A percentile compares a stretch with the other conserved stretches of the same genome.
Conservation (phyloP, 169 alveolate genomes). For the Cryptosporidium felis region DNA sequence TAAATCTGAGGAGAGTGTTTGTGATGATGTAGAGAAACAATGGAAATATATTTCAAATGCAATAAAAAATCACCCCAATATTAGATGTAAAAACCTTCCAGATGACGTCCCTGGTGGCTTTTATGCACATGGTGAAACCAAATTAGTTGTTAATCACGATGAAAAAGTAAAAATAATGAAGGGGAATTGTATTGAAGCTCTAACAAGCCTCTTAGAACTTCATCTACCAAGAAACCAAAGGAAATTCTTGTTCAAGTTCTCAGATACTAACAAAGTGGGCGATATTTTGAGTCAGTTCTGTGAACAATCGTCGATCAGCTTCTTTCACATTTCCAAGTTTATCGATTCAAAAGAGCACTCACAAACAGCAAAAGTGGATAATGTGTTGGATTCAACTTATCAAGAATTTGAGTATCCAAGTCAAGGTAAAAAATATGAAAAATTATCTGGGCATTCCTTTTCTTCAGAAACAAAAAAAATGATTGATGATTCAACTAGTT, state of each 20-base stretch:
- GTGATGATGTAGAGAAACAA: conserved; percentile 1
- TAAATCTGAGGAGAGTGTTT: background rate
- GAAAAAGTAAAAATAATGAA: conserved; percentile 12
- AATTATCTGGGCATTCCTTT: too few species aligned
- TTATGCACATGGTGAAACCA: conserved; percentile 37
- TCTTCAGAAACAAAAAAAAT: too few species aligned
- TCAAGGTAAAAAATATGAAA: background rate
- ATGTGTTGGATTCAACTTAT: background rate
- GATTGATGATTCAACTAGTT: too few species aligned
- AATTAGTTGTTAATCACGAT: background rate
- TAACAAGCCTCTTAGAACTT: conserved; percentile 28
- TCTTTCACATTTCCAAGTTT: background rate
- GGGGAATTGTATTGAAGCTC: conserved; percentile 32
- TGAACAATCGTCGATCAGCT: background rate
- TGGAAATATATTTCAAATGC: conserved; percentile 27
- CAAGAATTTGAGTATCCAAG: background rate
- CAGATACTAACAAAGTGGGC: background rate
- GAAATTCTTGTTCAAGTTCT: conserved; percentile 20
- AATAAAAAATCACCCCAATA: background rate
- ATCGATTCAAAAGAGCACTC: background rate
- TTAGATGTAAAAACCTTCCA: conserved; percentile 39
- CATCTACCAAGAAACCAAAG: conserved; percentile 52
- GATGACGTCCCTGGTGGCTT: conserved; percentile 11
- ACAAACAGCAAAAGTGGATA: background rate
- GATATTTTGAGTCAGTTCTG: background rate